These are phyloP conservation scores for Alternaria longipes DNA, from an alignment of 2,329 filamentous ascomycete species.

Conservation along the genomic window DNA sequence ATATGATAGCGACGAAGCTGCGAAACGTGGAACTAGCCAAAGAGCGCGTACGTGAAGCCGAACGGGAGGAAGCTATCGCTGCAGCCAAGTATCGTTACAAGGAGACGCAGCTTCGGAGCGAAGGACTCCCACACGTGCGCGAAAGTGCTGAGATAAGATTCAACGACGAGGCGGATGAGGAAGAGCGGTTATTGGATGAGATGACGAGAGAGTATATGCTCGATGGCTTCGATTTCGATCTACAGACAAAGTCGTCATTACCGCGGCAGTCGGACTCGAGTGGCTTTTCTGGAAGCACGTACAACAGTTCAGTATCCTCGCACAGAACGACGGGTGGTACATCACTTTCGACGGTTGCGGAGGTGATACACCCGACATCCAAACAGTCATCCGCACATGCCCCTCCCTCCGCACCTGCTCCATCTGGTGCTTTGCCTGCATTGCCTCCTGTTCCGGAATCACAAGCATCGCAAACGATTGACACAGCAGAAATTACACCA, in stretches of 20 bases:
- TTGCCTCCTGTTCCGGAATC: constrained; percentile 44
- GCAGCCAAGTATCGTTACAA: constrained; percentile 69
- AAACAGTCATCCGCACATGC: constrained; percentile 44
- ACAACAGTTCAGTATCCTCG: constrained; percentile 80
- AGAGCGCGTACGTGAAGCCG: constrained; percentile 76
- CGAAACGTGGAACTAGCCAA: constrained; percentile 78
- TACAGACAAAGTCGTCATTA: constrained; percentile 71
- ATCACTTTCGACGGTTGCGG: constrained; percentile 75
- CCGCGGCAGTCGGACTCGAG: constrained; percentile 86
- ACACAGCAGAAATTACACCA: constrained; percentile 41
- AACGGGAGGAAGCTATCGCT: constrained; percentile 72
- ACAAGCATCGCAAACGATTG: constrained; percentile 32
- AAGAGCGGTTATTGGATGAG: constrained; percentile 74
- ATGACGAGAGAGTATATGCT: constrained; percentile 85
- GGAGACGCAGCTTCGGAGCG: constrained; percentile 55
- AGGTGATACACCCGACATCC: constrained; percentile 60
- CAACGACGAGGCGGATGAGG: constrained; percentile 57
- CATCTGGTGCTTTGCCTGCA: constrained; percentile 43
- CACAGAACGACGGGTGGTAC: constrained; percentile 75
- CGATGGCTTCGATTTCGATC: constrained; percentile 81
- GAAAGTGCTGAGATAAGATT: constrained; percentile 49
- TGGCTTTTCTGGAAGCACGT: constrained; percentile 77
- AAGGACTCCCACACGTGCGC: constrained; percentile 54
- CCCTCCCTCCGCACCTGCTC: constrained; percentile 40
- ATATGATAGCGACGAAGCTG: constrained; percentile 48